Percentiles rank a stretch among this genome's conserved stretches.
These are phyloP conservation scores for Annulohypoxylon nitens DNA, from an alignment of 495 filamentous ascomycete genomes.

Conservation along the genomic window DNA sequence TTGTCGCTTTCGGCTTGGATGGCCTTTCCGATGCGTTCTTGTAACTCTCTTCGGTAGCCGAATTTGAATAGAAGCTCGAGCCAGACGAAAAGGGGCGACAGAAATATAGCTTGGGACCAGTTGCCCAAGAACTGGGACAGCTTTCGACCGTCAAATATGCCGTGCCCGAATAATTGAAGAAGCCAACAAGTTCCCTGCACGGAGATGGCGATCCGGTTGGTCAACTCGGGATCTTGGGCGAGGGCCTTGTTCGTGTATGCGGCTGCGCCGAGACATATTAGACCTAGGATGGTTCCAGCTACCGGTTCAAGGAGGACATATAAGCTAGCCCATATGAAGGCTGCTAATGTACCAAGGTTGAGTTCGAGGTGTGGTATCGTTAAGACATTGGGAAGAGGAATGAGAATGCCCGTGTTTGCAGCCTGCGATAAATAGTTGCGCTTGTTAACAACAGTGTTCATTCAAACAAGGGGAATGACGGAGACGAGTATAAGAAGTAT, in stretches of 20 bases:
- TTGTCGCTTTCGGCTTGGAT: slow-evolving; percentile 78
- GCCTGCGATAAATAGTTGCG: slow-evolving; percentile 62
- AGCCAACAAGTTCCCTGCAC: slow-evolving; percentile 84
- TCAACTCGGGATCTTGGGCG: slow-evolving; percentile 70
- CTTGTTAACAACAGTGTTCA: slow-evolving; percentile 25
- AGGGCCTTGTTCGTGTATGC: slow-evolving; percentile 82
- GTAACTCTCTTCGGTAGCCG: slow-evolving; percentile 90
- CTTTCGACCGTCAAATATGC: slow-evolving; percentile 86
- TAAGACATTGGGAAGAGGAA: slow-evolving; percentile 77
- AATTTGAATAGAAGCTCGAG: slow-evolving; percentile 92
- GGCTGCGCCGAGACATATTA: slow-evolving; percentile 78
- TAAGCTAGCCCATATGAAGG: slow-evolving; percentile 76
- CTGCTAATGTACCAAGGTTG: slow-evolving; percentile 82
- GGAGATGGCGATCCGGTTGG: slow-evolving; percentile 77
- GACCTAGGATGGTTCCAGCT: slow-evolving; percentile 79
- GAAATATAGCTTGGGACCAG: slow-evolving; percentile 86
- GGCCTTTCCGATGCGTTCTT: slow-evolving; percentile 78
- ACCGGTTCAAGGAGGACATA: slow-evolving; percentile 96
- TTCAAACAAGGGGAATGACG: background rate
- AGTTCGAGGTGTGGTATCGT: slow-evolving; percentile 80
- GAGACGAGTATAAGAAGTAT: background rate
- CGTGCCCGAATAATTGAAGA: slow-evolving; percentile 91
- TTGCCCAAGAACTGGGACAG: slow-evolving; percentile 88
- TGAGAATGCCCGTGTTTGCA: slow-evolving; percentile 79
- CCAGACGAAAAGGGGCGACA: slow-evolving; percentile 99